phyloP scores from a whole-genome alignment of 441 rosid species.

The Brassica balearica region DNA sequence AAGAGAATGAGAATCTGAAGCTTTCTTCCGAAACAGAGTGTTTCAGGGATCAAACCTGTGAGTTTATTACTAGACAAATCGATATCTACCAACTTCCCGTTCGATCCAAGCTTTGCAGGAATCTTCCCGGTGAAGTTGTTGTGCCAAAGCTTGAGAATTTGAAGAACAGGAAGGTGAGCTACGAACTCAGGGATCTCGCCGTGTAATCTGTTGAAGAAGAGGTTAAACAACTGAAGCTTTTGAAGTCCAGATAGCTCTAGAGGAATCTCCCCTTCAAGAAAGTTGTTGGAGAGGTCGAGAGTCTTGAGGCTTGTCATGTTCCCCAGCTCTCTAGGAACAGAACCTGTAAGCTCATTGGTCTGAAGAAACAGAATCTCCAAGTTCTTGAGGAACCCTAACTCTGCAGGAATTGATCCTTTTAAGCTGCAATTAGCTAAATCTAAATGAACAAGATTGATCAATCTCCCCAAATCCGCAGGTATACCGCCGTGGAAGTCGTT shows the following conservation, averaged over 20 bases:
- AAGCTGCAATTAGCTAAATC: conserved; percentile 78
- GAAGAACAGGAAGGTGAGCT: conserved; percentile 61
- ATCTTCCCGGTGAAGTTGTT: conserved; percentile 81
- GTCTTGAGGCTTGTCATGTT: conserved; percentile 65
- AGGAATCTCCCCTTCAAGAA: conserved; percentile 75
- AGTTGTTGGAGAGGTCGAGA: conserved; percentile 84
- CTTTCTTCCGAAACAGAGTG: conserved; percentile 66
- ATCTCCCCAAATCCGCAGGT: conserved; percentile 66
- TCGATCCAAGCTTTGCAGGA: conserved; percentile 75
- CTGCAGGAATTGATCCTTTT: conserved; percentile 66
- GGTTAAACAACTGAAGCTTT: conserved; percentile 60
- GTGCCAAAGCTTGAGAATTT: conserved; percentile 74
- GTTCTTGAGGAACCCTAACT: conserved; percentile 66
- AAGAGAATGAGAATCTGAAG: conserved; percentile 68
- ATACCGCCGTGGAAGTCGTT: conserved; percentile 67
- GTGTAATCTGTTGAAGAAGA: conserved; percentile 75
- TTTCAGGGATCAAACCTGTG: conserved; percentile 74
- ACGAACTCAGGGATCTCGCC: conserved; percentile 78
- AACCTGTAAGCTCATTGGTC: conserved; percentile 65
- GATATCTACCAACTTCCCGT: conserved; percentile 61
- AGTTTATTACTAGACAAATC: conserved; percentile 89
- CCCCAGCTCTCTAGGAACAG: conserved; percentile 69
- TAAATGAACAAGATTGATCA: conserved; percentile 63
- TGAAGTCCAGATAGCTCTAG: conserved; percentile 59
- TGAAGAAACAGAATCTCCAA: conserved; percentile 80